These are phyloP conservation scores for Kwoniella heveanensis DNA, from an alignment of 768 basidiomycete genomes.

Conservation along the genomic window DNA sequence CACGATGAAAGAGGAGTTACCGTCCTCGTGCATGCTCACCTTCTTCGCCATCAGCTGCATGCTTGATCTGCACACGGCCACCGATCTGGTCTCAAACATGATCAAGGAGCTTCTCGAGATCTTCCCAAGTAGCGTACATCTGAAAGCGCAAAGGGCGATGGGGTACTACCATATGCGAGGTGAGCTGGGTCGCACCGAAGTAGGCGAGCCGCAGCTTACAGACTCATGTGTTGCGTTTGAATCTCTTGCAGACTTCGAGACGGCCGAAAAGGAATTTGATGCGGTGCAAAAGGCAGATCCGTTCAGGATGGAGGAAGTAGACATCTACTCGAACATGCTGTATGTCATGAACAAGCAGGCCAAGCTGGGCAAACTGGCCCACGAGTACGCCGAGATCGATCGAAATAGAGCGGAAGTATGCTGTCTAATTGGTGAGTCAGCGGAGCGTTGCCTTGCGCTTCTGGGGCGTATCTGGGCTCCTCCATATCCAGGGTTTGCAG, in stretches of 20 bases:
- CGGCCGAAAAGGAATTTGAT: slow-evolving; percentile 82
- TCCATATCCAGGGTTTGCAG: too few relatives aligned
- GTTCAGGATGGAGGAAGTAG: slow-evolving; percentile 88
- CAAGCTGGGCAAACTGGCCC: slow-evolving; percentile 86
- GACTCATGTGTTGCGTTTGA: not conserved
- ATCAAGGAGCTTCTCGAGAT: slow-evolving; percentile 78
- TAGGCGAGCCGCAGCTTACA: not conserved
- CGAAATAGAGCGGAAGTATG: slow-evolving; percentile 95
- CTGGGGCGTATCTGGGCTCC: too few relatives aligned
- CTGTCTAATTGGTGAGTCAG: slow-evolving; percentile 79
- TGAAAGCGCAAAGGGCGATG: slow-evolving; percentile 82
- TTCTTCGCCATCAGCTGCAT: slow-evolving; percentile 86
- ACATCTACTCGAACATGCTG: slow-evolving; percentile 93
- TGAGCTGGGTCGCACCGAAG: slow-evolving; percentile 55
- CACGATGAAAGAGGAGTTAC: slow-evolving; percentile 59
- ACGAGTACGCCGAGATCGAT: slow-evolving; percentile 83
- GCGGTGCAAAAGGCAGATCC: slow-evolving; percentile 78
- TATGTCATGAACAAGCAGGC: slow-evolving; percentile 89
- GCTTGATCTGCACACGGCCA: slow-evolving; percentile 84
- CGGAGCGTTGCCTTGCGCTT: not conserved
- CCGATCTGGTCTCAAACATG: slow-evolving; percentile 77
- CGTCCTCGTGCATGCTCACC: slow-evolving; percentile 63
- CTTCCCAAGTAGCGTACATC: slow-evolving; percentile 80
- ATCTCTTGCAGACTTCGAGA: slow-evolving; percentile 70
- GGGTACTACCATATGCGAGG: slow-evolving; percentile 89